phyloP scores from a whole-genome alignment of 208 protist species.

The Trypanosoma congolense region DNA sequence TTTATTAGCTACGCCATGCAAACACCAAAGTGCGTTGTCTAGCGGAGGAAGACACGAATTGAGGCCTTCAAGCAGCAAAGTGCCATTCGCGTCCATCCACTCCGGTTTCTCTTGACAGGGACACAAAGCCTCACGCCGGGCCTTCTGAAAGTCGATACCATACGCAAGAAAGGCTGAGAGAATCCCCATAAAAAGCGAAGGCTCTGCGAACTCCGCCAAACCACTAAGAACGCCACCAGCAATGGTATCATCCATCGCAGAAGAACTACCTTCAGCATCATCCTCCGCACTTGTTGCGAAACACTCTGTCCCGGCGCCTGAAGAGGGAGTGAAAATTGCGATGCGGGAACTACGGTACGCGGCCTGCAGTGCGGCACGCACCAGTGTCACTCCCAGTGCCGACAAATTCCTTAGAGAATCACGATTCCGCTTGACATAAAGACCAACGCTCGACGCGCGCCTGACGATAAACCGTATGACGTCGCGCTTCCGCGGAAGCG shows the following conservation, averaged over 20 bases:
- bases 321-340: constrained; percentile 9
- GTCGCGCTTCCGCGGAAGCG: neutral
- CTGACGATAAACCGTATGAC: neutral
- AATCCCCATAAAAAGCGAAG: constrained; percentile 26
- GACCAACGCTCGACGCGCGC: neutral
- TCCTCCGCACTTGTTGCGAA: neutral
- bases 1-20: constrained; percentile 3
- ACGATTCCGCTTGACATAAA: neutral
- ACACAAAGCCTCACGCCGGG: neutral
- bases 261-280: neutral
- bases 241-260: constrained; percentile 11
- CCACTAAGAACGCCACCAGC: constrained; percentile 23
- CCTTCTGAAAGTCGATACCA: constrained; percentile 25
- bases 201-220: constrained; percentile 14
- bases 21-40: constrained; percentile 6
- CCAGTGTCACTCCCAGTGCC: constrained; percentile 28
- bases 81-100: no score
- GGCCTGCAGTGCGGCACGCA: constrained; percentile 25
- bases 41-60: neutral
- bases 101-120: no score
- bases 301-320: neutral
- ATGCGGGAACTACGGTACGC: constrained; percentile 15
- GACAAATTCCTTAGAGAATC: neutral
- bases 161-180: constrained; percentile 28
- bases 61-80: no score